phyloP scores from a whole-genome alignment of 352 stramenopile species.

The Globisporangium barbulae region DNA sequence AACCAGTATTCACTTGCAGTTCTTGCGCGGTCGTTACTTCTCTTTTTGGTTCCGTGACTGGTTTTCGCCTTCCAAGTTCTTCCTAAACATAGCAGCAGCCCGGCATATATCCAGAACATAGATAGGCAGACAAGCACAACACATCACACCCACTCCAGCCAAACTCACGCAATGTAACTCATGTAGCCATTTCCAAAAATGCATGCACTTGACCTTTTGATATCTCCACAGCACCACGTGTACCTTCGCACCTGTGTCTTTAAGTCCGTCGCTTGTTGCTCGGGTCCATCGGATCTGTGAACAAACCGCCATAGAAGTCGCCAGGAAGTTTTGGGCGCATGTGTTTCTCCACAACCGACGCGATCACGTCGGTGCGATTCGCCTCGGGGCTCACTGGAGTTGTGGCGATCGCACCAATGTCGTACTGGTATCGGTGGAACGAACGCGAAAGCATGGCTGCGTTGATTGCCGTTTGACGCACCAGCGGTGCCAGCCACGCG shows the following conservation, averaged over 20 bases:
- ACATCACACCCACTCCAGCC: neutral
- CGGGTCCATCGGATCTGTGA: constrained; percentile 45
- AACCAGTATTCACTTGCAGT: constrained; percentile 1
- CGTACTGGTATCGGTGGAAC: constrained; percentile 75
- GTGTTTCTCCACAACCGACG: constrained; percentile 70
- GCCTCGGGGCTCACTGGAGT: constrained; percentile 64
- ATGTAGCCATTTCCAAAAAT: constrained; percentile 9
- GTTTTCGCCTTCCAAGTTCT: neutral
- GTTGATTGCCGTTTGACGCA: constrained; percentile 85
- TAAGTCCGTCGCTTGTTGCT: neutral
- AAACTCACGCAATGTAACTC: neutral
- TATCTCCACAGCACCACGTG: neutral
- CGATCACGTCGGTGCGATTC: constrained; percentile 70
- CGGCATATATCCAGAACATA: neutral
- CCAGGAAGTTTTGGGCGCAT: constrained; percentile 80
- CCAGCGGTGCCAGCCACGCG: constrained; percentile 72
- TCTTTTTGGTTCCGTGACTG: neutral
- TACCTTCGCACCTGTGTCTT: neutral
- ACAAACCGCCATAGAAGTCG: constrained; percentile 84
- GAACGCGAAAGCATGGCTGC: constrained; percentile 62
- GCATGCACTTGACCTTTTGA: neutral
- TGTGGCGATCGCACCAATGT: constrained; percentile 60
- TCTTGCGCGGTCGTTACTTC: constrained; percentile 6
- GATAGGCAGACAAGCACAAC: neutral
- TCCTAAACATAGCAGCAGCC: constrained; percentile 7